Evolutionary conservation across 1,284 basidiomycete species (phyloP).

Genomic region (Sanghuangporus weigelae): DNA sequence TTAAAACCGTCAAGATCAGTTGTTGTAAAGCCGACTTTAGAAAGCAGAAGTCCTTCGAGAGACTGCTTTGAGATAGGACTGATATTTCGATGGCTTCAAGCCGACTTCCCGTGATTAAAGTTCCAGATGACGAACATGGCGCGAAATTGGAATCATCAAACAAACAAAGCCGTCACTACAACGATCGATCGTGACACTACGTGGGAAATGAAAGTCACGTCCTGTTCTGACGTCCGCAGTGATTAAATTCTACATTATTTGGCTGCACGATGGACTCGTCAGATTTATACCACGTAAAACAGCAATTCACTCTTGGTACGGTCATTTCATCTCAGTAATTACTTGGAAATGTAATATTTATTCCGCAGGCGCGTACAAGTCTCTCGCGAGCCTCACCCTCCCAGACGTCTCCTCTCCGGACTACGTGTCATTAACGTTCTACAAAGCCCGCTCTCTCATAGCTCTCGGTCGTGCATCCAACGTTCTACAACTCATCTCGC

Average conservation of each 20-base stretch:
- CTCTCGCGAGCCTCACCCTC: constrained; percentile 45
- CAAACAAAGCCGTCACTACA: too few species aligned
- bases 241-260: neutral
- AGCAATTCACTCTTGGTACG: constrained; percentile 16
- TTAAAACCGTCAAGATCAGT: too few species aligned
- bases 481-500: constrained; percentile 50
- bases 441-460: constrained; percentile 81
- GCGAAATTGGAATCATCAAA: too few species aligned
- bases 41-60: too few species aligned
- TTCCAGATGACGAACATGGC: too few species aligned
- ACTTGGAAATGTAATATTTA: neutral
- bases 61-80: too few species aligned
- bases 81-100: too few species aligned
- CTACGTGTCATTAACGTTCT: constrained; percentile 62
- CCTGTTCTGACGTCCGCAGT: too few species aligned
- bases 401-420: constrained; percentile 62
- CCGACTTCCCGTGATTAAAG: too few species aligned
- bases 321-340: neutral
- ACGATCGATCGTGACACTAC: too few species aligned
- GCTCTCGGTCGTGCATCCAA: constrained; percentile 62
- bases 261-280: constrained; percentile 12
- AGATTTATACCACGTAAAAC: constrained; percentile 17
- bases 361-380: constrained; percentile 59
- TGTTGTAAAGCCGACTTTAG: too few species aligned
- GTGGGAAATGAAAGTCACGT: too few species aligned